phyloP scores from a whole-genome alignment of 2,329 filamentous ascomycete species.

The Pseudocercospora fuligena region DNA sequence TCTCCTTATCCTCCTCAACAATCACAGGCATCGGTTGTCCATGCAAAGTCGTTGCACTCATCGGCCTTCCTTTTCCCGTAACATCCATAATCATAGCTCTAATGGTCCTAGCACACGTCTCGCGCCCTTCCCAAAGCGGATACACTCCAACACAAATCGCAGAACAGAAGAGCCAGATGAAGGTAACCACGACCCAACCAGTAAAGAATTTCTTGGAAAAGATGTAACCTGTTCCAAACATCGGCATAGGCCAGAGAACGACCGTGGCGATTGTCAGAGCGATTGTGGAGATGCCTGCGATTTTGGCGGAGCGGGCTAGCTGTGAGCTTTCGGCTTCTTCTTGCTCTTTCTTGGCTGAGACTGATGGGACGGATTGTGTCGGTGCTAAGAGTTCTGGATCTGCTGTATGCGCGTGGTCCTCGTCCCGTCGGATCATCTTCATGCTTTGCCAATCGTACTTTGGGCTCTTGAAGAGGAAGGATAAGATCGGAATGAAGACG shows the following conservation, averaged over 20 bases:
- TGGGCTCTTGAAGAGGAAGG: slow-evolving; percentile 66
- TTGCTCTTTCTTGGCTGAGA: not conserved
- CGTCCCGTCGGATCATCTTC: slow-evolving; percentile 73
- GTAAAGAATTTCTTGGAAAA: slow-evolving; percentile 55
- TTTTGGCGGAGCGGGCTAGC: slow-evolving; percentile 48
- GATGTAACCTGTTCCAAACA: slow-evolving; percentile 54
- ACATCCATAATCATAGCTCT: slow-evolving; percentile 18
- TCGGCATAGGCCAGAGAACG: slow-evolving; percentile 55
- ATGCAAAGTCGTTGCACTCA: not conserved
- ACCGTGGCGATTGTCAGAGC: slow-evolving; percentile 62
- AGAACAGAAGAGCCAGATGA: slow-evolving; percentile 56
- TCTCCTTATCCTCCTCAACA: not conserved
- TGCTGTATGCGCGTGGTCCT: slow-evolving; percentile 49
- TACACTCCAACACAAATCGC: slow-evolving; percentile 14
- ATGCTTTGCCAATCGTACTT: slow-evolving; percentile 86
- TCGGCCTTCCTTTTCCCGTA: slow-evolving; percentile 1
- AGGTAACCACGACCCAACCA: slow-evolving; percentile 52
- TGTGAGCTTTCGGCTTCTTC: slow-evolving; percentile 43
- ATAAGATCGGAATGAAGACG: slow-evolving; percentile 74
- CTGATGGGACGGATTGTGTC: not conserved
- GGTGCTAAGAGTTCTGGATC: slow-evolving; percentile 5
- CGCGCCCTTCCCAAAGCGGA: slow-evolving; percentile 17
- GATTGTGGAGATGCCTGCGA: slow-evolving; percentile 62
- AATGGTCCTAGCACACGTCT: slow-evolving; percentile 6
- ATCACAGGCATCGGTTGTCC: not conserved